These are phyloP conservation scores for Neoboletus magnificus DNA, from an alignment of 768 basidiomycete species.

Conservation along the genomic window DNA sequence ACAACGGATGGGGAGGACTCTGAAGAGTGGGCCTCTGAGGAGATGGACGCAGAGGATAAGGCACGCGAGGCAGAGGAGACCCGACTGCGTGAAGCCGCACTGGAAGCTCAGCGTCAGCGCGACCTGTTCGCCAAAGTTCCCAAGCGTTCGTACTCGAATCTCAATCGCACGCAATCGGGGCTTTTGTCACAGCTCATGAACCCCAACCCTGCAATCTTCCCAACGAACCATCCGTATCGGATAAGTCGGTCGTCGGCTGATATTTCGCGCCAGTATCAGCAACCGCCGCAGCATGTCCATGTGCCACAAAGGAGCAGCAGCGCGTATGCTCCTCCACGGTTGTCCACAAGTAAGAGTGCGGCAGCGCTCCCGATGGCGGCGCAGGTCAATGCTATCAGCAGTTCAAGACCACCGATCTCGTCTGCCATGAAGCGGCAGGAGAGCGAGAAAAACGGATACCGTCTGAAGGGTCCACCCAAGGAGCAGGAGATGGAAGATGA, in stretches of 20 bases:
- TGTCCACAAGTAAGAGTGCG: constrained; percentile 53
- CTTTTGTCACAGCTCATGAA: constrained; percentile 68
- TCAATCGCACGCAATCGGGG: constrained; percentile 53
- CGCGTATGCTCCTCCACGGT: constrained; percentile 32
- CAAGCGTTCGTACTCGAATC: constrained; percentile 57
- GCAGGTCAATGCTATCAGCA: constrained; percentile 39
- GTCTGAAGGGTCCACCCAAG: constrained; percentile 63
- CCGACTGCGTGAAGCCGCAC: constrained; percentile 49
- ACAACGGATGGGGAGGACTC: constrained; percentile 56
- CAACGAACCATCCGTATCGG: constrained; percentile 57
- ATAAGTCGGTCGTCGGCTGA: constrained; percentile 48
- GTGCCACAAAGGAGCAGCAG: constrained; percentile 28
- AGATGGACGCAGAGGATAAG: constrained; percentile 38
- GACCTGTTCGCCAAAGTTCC: constrained; percentile 74
- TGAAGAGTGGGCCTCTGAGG: constrained; percentile 64
- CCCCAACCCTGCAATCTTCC: constrained; percentile 61
- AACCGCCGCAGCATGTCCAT: constrained; percentile 15
- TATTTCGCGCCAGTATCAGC: constrained; percentile 33
- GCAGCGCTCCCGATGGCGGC: constrained; percentile 59
- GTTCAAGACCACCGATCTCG: constrained; percentile 25
- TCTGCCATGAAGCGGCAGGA: constrained; percentile 24
- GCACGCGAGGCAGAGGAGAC: constrained; percentile 30
- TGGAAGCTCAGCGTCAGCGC: constrained; percentile 60
- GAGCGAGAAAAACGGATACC: constrained; percentile 42
- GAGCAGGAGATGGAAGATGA: constrained; percentile 68